Base-by-base conservation (phyloP, 192 early-diverging fungal species). In the Coemansia sp. region DNA sequence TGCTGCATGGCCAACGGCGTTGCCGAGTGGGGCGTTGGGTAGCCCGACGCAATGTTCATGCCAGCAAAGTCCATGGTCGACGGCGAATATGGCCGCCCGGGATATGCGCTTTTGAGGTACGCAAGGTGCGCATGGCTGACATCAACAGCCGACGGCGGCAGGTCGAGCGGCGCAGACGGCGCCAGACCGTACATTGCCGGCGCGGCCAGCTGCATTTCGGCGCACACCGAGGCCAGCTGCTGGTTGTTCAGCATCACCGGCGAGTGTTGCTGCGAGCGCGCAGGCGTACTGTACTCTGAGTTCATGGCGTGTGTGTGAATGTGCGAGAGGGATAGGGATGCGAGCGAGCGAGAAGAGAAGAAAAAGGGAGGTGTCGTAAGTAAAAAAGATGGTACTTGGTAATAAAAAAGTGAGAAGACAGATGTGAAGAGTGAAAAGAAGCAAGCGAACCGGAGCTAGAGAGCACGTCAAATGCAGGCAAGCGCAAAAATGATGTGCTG, bases 211-310 rank as follows among this genome's bases (percentile, higher is more conserved):
- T 68, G 62, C 12, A 62, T 67, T 57, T 62, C 57, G 45, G 38
- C 49, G 71, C 62, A 62, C 56, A 51, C 59, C 25, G 70, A 65
- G 6, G 55, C 49, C 23, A 66, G 59, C 56, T 64, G 69, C 56
- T 79, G 76, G 27, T 22, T 59, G 58, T 24, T 55, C 3, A 70
- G 39, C 43, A 66, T 66, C 21, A 63, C 62, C 17, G 78, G 78
- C 54, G 78, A 81, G 62, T 81, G 78, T 66, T 81, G 78, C 64
- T 81, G 72, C 32, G 78, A 81, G 65, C 69, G 69, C 25, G 67
- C 54, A 5, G 78, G 78, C 10, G 78, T 72, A 66, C 65, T 72
- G 61, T 69, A 75, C 56, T 81, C 78, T 25, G 78, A 68, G 72
- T 81, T 75, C 78, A 81, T 81, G 21, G 57, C 35, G 56, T 15